Base-by-base conservation (phyloP, 2,329 filamentous ascomycete species). In the Xenoacremonium recifei region DNA sequence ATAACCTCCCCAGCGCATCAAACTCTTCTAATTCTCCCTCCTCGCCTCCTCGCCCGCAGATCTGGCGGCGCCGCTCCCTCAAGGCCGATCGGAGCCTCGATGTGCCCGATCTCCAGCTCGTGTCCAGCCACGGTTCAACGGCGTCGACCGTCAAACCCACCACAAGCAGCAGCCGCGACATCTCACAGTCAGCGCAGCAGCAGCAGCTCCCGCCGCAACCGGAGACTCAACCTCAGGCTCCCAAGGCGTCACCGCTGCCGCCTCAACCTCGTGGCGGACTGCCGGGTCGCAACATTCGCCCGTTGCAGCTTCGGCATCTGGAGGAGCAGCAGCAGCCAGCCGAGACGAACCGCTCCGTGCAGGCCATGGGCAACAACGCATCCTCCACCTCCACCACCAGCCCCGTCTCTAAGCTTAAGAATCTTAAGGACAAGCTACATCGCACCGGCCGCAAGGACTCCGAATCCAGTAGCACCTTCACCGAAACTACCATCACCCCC, bases 61-160 rank as follows among this genome's bases (percentile, higher is more conserved):
- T 70, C 34, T 79, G 75, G 76, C 68, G 70, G 42, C 68, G 77
- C 39, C 70, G 77, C 34, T 76, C 75, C 12, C 61, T 70, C 19
- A 79, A 73, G 55, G 66, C 65, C 40, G 72, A 77, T 40, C 65
- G 66, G 39, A 69, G 61, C 46, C 57, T 73, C 23, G 68, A 72
- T 35, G 65, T 79, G 4, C 60, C 73, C 7, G 68, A 72, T 42
- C 68, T 80, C 37, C 73, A 73, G 45, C 62, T 80, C 40, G 56
- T 69, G 36, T 54, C 62, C 30, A 77, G 72, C 42, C 68, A 77
- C 60, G 74, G 75, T 27, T 78, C 75, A 16, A 77, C 75, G 4
- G 69, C 68, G 15, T 63, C 65, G 23, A 27, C 23, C 9, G n/a
- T n/a, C n/a, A n/a, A n/a, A n/a, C n/a, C n/a, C n/a, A n/a, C n/a